phyloP scores from a whole-genome alignment of 257 asterid genomes.

The Solanum paucissectum region DNA sequence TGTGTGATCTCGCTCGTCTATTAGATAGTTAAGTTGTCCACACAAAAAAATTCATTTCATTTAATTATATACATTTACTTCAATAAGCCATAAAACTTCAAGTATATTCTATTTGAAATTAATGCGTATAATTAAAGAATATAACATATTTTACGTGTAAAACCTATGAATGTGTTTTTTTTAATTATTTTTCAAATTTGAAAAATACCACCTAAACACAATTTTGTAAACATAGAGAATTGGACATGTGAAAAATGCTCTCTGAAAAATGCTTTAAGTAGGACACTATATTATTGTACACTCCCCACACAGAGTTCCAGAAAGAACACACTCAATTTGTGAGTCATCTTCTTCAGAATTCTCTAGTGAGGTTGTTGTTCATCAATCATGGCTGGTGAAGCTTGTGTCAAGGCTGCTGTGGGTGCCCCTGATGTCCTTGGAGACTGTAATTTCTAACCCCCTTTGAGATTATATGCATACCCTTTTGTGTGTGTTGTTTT shows the following conservation, averaged over 20 bases:
- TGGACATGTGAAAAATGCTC: background rate
- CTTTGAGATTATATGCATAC: background rate
- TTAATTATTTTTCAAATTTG: too few relatives aligned
- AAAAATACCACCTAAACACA: too few relatives aligned
- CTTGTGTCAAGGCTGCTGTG: conserved; percentile 62
- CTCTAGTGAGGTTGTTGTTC: background rate
- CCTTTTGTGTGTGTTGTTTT: background rate
- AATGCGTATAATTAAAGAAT: too few relatives aligned
- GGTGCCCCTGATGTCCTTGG: conserved; percentile 58
- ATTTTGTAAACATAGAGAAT: background rate
- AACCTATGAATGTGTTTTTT: too few relatives aligned
- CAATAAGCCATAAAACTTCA: too few relatives aligned
- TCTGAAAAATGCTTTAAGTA: background rate
- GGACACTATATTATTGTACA: background rate
- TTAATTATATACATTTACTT: too few relatives aligned
- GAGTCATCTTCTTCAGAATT: background rate
- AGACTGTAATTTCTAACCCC: conserved; percentile 44
- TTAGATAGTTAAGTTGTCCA: too few relatives aligned
- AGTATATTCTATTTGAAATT: too few relatives aligned
- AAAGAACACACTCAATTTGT: background rate
- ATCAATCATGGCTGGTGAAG: conserved; percentile 60
- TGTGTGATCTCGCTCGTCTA: too few relatives aligned
- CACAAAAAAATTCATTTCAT: too few relatives aligned
- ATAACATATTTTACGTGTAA: too few relatives aligned
- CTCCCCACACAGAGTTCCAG: too few relatives aligned